Base-by-base conservation (phyloP, 2,329 filamentous ascomycete species). In the Verruconis gallopava region DNA sequence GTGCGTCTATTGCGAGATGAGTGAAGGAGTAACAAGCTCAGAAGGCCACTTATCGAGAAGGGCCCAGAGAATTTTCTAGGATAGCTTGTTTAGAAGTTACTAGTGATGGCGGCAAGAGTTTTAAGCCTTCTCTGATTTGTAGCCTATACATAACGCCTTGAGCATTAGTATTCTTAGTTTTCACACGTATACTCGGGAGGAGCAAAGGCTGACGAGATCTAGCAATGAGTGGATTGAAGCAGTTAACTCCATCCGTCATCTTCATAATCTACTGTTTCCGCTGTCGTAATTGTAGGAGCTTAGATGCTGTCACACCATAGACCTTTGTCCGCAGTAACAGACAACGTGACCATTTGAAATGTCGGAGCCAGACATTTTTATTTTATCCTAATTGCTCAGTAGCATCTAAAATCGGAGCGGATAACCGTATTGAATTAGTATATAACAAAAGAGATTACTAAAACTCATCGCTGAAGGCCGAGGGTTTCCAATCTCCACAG, bases 181-280 rank as follows among this genome's bases (percentile, higher is more conserved):
- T 11, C 18, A 18, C 37, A 15, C 37, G 11, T 12, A 9, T 5
- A 5, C 12, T 11, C 11, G 37, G 12, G 11, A 9, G 37, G 19
- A 28, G 9, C 37, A 9, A 12, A 11, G n/a, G n/a, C n/a, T n/a
- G 2, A 15, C 19, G 3, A 18, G 2, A 18, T 41, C 25, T 33
- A 18, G 20, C 13, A 18, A 13, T 19, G 6, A 9, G 41, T 17
- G 5, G 41, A 38, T 20, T 21, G 14, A 20, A 43, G 34, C 41
- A 43, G 30, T 17, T 41, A 34, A 3, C 41, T 36, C 41, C 41
- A 43, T 4, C 39, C 36, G 18, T 43, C 41, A 28, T 43, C 41
- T 4, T 43, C 41, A 19, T 40, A 14, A 18, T 20, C 41, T 13
- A 15, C 9, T 14, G 9, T 17, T 6, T 36, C n/a, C n/a, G n/a